These are phyloP conservation scores for Claviceps digitariae DNA, from an alignment of 2,329 filamentous ascomycete genomes.

Conservation along the genomic window DNA sequence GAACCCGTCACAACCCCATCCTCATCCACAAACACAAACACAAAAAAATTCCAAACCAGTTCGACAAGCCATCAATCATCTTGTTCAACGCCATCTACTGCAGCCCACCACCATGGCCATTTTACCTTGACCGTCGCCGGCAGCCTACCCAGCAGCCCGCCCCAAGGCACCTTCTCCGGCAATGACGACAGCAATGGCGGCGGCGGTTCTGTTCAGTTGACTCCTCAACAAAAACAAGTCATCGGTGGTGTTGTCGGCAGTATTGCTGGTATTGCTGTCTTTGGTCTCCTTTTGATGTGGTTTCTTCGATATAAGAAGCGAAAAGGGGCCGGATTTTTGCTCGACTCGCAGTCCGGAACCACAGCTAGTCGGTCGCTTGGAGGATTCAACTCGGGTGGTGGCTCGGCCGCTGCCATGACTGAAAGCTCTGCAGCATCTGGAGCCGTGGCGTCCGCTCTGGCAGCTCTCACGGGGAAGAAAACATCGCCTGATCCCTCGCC, in stretches of 20 bases:
- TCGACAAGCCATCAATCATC: background rate
- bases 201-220: constrained; percentile 12
- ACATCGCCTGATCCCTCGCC: constrained; percentile 15
- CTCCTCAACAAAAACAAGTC: constrained; percentile 25
- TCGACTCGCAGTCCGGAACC: constrained; percentile 22
- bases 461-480: constrained; percentile 30
- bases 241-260: constrained; percentile 45
- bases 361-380: constrained; percentile 7
- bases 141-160: background rate
- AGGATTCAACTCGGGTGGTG: constrained; percentile 12
- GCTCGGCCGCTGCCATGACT: constrained; percentile 24
- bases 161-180: background rate
- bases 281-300: constrained; percentile 39
- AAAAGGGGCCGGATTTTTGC: constrained; percentile 28
- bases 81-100: background rate
- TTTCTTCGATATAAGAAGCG: constrained; percentile 43
- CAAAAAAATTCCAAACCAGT: background rate
- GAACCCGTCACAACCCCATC: background rate
- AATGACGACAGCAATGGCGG: background rate
- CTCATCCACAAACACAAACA: background rate
- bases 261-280: constrained; percentile 43
- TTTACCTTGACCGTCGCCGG: background rate
- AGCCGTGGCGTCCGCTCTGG: constrained; percentile 35
- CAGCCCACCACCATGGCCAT: background rate
- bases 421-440: constrained; percentile 25